Conservation (phyloP, 192 early-diverging fungal genomes). For the Umbelopsis isabellina region DNA sequence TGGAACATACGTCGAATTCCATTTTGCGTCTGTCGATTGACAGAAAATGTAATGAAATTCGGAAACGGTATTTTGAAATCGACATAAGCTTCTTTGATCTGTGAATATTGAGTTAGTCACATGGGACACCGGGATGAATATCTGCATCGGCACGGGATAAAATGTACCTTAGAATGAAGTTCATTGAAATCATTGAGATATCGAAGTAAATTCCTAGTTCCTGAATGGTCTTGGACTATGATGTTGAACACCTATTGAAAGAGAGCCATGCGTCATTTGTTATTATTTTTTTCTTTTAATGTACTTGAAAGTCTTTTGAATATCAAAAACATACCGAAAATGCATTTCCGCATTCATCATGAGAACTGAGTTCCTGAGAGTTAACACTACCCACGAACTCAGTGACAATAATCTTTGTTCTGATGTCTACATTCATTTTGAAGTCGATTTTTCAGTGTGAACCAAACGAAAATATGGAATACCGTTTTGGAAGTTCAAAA, state of each 20-base stretch:
- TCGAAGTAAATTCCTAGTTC: constrained; percentile 43
- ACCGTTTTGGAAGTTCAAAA: neutral
- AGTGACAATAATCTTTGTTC: constrained; percentile 8
- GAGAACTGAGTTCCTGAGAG: neutral
- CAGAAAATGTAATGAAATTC: constrained; percentile 26
- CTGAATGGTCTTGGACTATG: constrained; percentile 35
- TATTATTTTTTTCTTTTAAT: no score
- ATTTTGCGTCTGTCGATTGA: constrained; percentile 13
- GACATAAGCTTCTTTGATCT: constrained; percentile 31
- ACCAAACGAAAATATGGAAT: neutral
- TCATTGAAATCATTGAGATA: constrained; percentile 56
- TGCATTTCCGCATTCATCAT: neutral
- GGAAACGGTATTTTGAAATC: constrained; percentile 49
- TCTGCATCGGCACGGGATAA: constrained; percentile 6
- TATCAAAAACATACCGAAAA: neutral
- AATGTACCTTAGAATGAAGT: constrained; percentile 52
- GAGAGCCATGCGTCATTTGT: no score
- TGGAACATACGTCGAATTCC: constrained; percentile 20
- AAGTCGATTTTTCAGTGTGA: neutral
- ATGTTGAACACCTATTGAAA: constrained; percentile 45
- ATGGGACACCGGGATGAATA: neutral
- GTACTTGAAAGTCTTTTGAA: neutral
- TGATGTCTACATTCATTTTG: constrained; percentile 18
- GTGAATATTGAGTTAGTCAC: neutral
- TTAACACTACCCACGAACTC: constrained; percentile 4